These are phyloP conservation scores for Auxenochlorella protothecoides DNA, from an alignment of 139 green algal genomes.

Conservation along the genomic window DNA sequence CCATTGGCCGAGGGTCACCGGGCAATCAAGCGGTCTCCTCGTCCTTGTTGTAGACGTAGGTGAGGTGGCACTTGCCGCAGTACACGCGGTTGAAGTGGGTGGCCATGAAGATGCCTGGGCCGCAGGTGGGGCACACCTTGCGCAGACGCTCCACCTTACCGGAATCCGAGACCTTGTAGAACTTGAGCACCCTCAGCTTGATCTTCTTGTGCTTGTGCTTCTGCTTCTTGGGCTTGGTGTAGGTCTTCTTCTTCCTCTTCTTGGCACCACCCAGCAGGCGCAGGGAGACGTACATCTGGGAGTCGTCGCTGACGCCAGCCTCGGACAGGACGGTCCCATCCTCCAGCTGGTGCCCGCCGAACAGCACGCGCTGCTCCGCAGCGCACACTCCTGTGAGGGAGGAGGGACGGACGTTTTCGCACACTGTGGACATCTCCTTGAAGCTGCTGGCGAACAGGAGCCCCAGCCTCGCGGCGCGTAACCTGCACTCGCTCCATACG, in stretches of 20 bases:
- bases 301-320: conserved; percentile 70
- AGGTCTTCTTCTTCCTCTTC: conserved; percentile 99
- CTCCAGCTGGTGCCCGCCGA: conserved; percentile 71
- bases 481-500: conserved; percentile 5
- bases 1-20: not conserved
- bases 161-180: conserved; percentile 87
- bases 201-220: conserved; percentile 99
- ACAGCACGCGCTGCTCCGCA: conserved; percentile 62
- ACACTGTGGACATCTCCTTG: too few relatives aligned
- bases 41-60: conserved; percentile 46
- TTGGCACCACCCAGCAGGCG: conserved; percentile 92
- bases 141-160: conserved; percentile 93
- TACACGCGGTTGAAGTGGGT: conserved; percentile 95
- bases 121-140: conserved; percentile 93
- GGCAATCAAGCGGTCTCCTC: conserved; percentile 8
- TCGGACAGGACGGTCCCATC: conserved; percentile 40
- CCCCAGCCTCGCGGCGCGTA: not conserved
- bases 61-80: conserved; percentile 90
- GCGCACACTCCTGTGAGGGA: not conserved
- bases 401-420: not conserved
- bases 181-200: conserved; percentile 64
- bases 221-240: conserved; percentile 99
- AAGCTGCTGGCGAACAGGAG: too few relatives aligned
- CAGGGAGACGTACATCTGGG: conserved; percentile 68
- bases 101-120: conserved; percentile 96